Percentiles rank a stretch among this genome's conserved stretches.
Conservation (phyloP, 805 yeast genomes). For the Metschnikowia chrysomelidarum region DNA sequence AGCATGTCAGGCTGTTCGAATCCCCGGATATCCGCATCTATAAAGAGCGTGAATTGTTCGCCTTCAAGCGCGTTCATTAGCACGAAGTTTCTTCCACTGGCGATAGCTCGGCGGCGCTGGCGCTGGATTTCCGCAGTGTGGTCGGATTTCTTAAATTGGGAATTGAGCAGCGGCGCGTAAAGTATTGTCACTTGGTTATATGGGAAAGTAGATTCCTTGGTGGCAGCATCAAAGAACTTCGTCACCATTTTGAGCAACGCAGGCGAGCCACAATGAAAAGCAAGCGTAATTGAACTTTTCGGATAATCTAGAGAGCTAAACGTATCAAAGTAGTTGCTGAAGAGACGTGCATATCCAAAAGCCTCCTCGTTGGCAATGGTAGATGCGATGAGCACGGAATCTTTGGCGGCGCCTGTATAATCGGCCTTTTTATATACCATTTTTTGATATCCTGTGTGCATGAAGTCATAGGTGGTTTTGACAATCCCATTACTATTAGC, state of each 20-base stretch:
- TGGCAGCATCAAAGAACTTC: constrained; percentile 15
- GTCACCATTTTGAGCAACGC: constrained; percentile 24
- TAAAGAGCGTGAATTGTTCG: constrained; percentile 33
- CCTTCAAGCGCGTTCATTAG: constrained; percentile 24
- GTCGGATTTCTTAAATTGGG: constrained; percentile 6
- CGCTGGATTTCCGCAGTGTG: constrained; percentile 24
- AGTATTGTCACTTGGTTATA: constrained; percentile 11
- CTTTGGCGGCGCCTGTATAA: neutral
- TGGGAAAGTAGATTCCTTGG: neutral
- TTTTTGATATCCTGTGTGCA: neutral
- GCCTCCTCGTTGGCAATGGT: constrained; percentile 27
- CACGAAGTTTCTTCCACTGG: constrained; percentile 35
- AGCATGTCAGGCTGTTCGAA: constrained; percentile 24
- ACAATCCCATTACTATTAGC: too few species aligned
- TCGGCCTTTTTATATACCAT: neutral
- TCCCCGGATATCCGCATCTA: constrained; percentile 34
- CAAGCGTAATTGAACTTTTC: constrained; percentile 21
- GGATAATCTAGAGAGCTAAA: constrained; percentile 26
- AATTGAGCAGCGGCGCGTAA: constrained; percentile 9
- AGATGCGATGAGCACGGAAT: constrained; percentile 18
- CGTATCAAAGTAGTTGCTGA: constrained; percentile 31
- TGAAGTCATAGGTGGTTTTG: too few species aligned
- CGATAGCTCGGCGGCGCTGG: constrained; percentile 32
- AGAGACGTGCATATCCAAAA: constrained; percentile 34
- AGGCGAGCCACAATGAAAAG: constrained; percentile 29